Percentiles rank a stretch among this genome's conserved stretches.
These are phyloP conservation scores for Tuber calosporum DNA, from an alignment of 495 filamentous ascomycete species.

Conservation along the genomic window DNA sequence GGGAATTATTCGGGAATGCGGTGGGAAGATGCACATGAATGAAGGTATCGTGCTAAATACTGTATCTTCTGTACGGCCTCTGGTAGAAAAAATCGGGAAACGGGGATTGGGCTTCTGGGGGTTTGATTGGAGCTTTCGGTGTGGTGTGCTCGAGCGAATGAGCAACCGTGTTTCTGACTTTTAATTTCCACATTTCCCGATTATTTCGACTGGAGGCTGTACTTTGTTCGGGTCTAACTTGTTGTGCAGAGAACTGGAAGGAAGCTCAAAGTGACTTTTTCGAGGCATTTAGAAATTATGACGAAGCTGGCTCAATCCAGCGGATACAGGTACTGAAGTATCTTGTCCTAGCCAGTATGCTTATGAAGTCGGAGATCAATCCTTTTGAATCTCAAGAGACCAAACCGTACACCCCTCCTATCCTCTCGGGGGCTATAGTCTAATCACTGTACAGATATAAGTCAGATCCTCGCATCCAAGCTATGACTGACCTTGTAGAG, in stretches of 20 bases:
- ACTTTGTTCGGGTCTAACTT: not conserved
- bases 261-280: conserved; percentile 96
- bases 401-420: conserved; percentile 54
- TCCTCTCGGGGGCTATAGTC: not conserved
- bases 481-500: conserved; percentile 95
- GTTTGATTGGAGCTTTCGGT: too few relatives aligned
- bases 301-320: conserved; percentile 91
- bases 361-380: conserved; percentile 99
- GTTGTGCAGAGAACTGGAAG: conserved; percentile 77
- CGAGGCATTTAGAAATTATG: conserved; percentile 97
- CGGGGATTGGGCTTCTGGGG: too few relatives aligned
- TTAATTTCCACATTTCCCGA: too few relatives aligned
- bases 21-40: conserved; percentile 99
- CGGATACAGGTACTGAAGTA: conserved; percentile 98
- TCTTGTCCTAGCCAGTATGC: conserved; percentile 89
- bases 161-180: too few relatives aligned
- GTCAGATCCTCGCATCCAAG: conserved; percentile 85
- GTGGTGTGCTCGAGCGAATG: too few relatives aligned
- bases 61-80: too few relatives aligned
- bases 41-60: conserved; percentile 50
- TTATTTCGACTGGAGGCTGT: too few relatives aligned
- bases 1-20: conserved; percentile 97
- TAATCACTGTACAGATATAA: conserved; percentile 55
- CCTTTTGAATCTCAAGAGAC: conserved; percentile 98
- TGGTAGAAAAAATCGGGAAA: too few relatives aligned